phyloP scores from a whole-genome alignment of 2,329 filamentous ascomycete genomes.

The Curvularia sp. region DNA sequence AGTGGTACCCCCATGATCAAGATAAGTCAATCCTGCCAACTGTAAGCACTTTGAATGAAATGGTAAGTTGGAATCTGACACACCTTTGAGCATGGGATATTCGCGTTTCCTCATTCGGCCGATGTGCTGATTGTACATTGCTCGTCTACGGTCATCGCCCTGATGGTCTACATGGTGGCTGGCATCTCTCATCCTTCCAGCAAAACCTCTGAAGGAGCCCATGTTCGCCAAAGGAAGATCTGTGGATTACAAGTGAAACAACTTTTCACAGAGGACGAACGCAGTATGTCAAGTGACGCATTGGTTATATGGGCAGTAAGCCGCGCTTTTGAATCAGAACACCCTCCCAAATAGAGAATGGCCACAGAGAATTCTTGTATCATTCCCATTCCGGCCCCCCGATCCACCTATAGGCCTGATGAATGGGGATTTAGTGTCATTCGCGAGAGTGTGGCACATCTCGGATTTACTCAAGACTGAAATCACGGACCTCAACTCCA shows the following conservation, averaged over 20 bases:
- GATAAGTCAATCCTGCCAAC: slow-evolving; percentile 19
- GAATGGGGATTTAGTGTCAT: neutral
- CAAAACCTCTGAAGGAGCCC: slow-evolving; percentile 5
- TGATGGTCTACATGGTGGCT: neutral
- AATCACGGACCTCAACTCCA: slow-evolving; percentile 4
- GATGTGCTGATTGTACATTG: slow-evolving; percentile 23
- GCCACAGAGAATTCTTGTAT: neutral
- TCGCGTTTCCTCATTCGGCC: slow-evolving; percentile 25
- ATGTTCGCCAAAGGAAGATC: neutral
- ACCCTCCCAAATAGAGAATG: neutral
- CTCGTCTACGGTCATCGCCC: slow-evolving; percentile 5
- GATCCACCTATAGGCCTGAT: neutral
- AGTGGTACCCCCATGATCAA: slow-evolving; percentile 63
- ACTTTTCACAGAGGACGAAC: neutral
- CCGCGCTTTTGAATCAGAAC: slow-evolving; percentile 6
- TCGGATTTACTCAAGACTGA: slow-evolving; percentile 4
- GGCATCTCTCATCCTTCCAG: neutral
- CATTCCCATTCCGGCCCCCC: neutral
- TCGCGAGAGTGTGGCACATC: slow-evolving; percentile 5
- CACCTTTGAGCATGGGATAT: slow-evolving; percentile 40
- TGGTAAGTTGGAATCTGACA: neutral
- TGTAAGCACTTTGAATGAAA: slow-evolving; percentile 4
- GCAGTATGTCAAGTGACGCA: neutral
- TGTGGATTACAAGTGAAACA: neutral
- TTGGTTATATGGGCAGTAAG: neutral